Conservation (phyloP, 768 basidiomycete genomes). For the Leccinum ochraceum region DNA sequence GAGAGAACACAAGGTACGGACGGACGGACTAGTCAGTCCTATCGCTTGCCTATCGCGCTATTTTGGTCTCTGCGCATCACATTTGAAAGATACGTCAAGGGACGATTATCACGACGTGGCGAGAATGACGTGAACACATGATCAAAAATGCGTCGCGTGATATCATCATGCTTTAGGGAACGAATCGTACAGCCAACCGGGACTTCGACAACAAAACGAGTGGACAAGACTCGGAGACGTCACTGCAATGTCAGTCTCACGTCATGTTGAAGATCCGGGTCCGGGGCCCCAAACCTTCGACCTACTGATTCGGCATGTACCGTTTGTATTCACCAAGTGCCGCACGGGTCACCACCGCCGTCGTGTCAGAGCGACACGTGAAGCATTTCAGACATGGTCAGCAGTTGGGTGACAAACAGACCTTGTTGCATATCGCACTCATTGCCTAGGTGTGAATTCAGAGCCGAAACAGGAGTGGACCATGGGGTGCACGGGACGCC, state of each 20-base stretch:
- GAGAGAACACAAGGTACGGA: not conserved
- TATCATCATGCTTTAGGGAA: no score
- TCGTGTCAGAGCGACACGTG: not conserved
- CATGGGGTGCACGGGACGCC: not conserved
- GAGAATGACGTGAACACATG: not conserved
- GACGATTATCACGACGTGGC: not conserved
- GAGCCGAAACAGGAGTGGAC: not conserved
- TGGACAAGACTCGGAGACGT: not conserved
- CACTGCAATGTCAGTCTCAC: not conserved
- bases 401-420: not conserved
- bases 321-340: not conserved
- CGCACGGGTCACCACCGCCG: not conserved
- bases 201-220: not conserved
- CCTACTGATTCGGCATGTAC: not conserved
- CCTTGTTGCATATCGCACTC: not conserved
- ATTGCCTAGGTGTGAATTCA: not conserved
- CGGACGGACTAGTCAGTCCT: not conserved
- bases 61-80: not conserved
- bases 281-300: not conserved
- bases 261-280: not conserved
- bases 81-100: not conserved
- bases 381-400: not conserved
- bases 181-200: not conserved
- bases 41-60: not conserved
- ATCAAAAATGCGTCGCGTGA: not conserved